Base-by-base conservation (phyloP, 495 filamentous ascomycete species). In the Podospora didyma region DNA sequence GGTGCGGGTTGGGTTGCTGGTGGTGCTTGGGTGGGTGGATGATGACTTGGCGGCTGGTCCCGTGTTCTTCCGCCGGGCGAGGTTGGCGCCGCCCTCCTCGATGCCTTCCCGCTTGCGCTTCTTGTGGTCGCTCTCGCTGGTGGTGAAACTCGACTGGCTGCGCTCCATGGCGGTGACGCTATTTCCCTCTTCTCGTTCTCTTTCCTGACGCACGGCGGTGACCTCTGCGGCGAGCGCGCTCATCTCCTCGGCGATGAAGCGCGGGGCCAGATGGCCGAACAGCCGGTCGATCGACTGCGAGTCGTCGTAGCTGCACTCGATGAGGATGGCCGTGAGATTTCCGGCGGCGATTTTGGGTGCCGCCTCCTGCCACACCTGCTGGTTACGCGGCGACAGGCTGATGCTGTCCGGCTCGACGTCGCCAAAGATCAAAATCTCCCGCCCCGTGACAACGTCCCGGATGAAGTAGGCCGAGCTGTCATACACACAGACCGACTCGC, bases 391-490 rank as follows among this genome's bases (percentile, higher is more conserved):
- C 3, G 82, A 84, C 3, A 90, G 69, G 0, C 90, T 93, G 46
- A 97, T 70, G 10, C 84, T 84, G 67, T 98, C 94, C 9, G 94
- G 92, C 66, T 98, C 94, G 35, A 97, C 86, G 62, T 98, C 94
- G 41, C 94, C 94, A 66, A 96, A 97, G 54, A 98, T 86, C 45
- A 98, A 82, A 22, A 97, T 81, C 72, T 96, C 91, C 42, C 77
- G 76, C 2, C 85, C 82, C 0, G 83, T 86, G 1, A 70, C 57
- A 17, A 85, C 75, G 51, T 92, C 86, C 16, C 89, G 87, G 58
- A 98, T 84, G 71, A 98, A 97, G 69, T 89, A 98, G 0, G 89
- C 94, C 2, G 90, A 90, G 66, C 88, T 92, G 67, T 98, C 92
- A 46, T 83, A 82, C 0, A 87, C 84, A 49, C 84, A 92, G 46